Evolutionary conservation across 2,329 filamentous ascomycete species (phyloP).

Genomic region (Trichoderma simmonsii): DNA sequence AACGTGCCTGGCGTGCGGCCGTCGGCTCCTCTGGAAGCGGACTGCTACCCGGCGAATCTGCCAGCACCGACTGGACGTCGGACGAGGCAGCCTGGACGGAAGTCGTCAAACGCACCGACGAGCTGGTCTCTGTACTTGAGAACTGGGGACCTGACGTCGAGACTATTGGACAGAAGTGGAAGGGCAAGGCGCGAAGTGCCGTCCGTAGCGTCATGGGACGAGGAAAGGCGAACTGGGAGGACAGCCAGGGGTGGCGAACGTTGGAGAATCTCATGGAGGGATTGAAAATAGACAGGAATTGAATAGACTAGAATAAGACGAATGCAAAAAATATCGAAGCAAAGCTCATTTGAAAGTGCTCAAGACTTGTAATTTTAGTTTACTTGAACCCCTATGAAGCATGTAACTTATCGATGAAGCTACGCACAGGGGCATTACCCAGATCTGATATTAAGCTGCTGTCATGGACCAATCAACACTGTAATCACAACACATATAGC

Average conservation of each 20-base stretch:
- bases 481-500: not conserved
- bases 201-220: constrained; percentile 79
- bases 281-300: constrained; percentile 38
- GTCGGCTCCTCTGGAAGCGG: constrained; percentile 47
- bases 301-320: not conserved
- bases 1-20: constrained; percentile 83
- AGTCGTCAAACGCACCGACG: constrained; percentile 74
- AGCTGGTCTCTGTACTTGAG: constrained; percentile 79
- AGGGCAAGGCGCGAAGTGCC: constrained; percentile 81
- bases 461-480: not conserved
- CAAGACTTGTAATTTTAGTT: too few relatives aligned
- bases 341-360: not conserved
- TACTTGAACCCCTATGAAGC: too few relatives aligned
- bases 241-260: constrained; percentile 62
- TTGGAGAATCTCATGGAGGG: constrained; percentile 57
- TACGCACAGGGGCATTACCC: too few relatives aligned
- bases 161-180: constrained; percentile 76
- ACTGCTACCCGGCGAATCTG: constrained; percentile 39
- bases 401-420: too few relatives aligned
- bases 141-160: constrained; percentile 67
- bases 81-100: constrained; percentile 64
- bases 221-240: constrained; percentile 81
- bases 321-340: not conserved
- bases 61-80: constrained; percentile 41
- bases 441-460: not conserved